These are phyloP conservation scores for Microthlaspi erraticum DNA, from an alignment of 345 rosid genomes.

Conservation along the genomic window DNA sequence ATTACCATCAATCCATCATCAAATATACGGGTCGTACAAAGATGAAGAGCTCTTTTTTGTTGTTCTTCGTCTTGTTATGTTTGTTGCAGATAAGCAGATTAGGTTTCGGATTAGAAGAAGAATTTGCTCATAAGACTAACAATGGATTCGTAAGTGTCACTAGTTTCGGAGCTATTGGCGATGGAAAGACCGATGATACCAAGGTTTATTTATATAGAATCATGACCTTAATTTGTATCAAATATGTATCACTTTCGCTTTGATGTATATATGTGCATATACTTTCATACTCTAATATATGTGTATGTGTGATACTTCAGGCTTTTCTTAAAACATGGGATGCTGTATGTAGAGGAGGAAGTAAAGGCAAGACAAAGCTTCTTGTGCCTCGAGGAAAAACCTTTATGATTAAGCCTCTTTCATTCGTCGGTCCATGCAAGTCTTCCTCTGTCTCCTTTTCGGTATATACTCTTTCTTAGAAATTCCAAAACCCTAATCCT, in stretches of 20 bases:
- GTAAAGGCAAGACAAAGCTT: conserved; percentile 15
- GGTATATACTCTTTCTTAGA: conserved; percentile 45
- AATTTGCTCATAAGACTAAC: background rate
- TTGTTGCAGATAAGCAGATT: conserved; percentile 29
- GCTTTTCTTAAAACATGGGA: conserved; percentile 64
- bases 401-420: conserved; percentile 53
- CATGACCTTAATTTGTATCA: too few species aligned
- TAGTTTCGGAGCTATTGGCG: conserved; percentile 61
- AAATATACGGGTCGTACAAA: conserved; percentile 15
- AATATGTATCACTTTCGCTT: too few species aligned
- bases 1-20: background rate
- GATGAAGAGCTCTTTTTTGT: conserved; percentile 25
- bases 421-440: conserved; percentile 66
- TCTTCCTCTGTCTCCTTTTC: conserved; percentile 40
- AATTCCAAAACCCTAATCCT: background rate
- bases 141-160: conserved; percentile 38
- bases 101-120: conserved; percentile 12
- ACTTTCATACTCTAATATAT: background rate
- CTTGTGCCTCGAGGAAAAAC: conserved; percentile 45
- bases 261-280: background rate
- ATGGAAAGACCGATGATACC: conserved; percentile 62
- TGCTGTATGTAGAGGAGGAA: conserved; percentile 44
- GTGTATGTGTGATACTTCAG: conserved; percentile 35
- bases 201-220: conserved; percentile 38
- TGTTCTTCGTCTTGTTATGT: conserved; percentile 36